phyloP scores from a whole-genome alignment of 2,329 filamentous ascomycete species.

The Ceratocystis albifundus region DNA sequence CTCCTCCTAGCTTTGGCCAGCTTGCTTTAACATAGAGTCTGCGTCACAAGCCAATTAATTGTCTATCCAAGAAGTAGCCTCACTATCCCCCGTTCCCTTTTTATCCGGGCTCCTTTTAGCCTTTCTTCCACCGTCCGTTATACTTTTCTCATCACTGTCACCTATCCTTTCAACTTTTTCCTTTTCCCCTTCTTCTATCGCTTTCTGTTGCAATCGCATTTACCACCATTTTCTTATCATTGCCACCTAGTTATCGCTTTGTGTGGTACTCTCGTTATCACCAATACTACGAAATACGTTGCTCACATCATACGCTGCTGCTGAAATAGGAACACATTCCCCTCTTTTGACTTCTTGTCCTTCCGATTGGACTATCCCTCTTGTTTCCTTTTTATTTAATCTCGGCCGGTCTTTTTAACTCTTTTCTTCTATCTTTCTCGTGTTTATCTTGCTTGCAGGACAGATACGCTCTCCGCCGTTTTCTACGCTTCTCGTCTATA shows the following conservation, averaged over 20 bases:
- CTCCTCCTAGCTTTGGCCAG: background rate
- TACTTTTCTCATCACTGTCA: background rate
- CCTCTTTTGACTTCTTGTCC: constrained; percentile 16
- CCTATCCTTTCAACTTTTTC: background rate
- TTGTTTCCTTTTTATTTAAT: constrained; percentile 2
- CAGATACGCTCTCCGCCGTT: constrained; percentile 6
- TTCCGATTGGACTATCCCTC: background rate
- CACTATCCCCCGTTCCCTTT: background rate
- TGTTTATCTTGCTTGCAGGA: background rate
- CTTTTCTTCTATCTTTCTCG: constrained; percentile 8
- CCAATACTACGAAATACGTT: constrained; percentile 11
- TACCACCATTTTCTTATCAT: background rate
- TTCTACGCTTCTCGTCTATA: constrained; percentile 15
- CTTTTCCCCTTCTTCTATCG: background rate
- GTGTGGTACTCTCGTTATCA: background rate
- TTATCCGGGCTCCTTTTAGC: background rate
- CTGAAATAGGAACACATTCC: constrained; percentile 21
- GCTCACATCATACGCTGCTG: constrained; percentile 21
- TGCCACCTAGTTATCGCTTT: background rate
- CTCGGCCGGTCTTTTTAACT: constrained; percentile 23
- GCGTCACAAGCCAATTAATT: background rate
- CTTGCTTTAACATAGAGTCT: constrained; percentile 7
- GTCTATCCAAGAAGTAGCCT: background rate
- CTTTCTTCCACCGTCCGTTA: background rate
- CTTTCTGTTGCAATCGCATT: background rate